A percentile compares a stretch with the other conserved stretches of the same genome.
Conservation (phyloP, 2,329 filamentous ascomycete species). For the Fusarium paranaense region DNA sequence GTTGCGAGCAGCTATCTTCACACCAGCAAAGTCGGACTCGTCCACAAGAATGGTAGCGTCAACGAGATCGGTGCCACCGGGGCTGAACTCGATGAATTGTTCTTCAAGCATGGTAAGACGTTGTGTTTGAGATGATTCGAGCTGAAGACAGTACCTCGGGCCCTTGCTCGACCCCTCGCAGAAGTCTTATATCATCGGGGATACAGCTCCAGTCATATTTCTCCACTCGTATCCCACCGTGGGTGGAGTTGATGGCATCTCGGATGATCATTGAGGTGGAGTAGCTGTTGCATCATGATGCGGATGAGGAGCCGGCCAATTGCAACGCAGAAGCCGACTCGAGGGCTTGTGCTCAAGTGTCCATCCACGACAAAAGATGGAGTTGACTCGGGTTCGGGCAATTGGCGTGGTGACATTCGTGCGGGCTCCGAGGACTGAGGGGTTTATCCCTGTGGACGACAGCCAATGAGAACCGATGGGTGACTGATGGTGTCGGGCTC, state of each 20-base stretch:
- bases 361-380: neutral
- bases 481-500: neutral
- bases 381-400: neutral
- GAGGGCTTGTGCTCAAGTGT: neutral
- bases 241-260: neutral
- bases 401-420: neutral
- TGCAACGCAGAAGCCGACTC: neutral
- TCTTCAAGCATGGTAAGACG: conserved; percentile 25
- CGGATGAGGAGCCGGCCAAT: neutral
- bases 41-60: conserved; percentile 22
- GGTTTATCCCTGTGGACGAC: neutral
- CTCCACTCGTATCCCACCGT: neutral
- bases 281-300: neutral
- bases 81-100: conserved; percentile 8
- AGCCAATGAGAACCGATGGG: no score
- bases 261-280: neutral
- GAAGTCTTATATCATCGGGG: neutral
- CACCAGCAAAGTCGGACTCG: conserved; percentile 16
- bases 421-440: neutral
- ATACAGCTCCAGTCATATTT: neutral
- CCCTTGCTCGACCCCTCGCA: neutral
- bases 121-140: neutral
- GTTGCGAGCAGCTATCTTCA: conserved; percentile 25
- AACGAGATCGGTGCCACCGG: conserved; percentile 10
- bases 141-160: neutral